Percentiles rank a stretch among this genome's conserved stretches.
phyloP scores from a whole-genome alignment of 2,329 filamentous ascomycete species.

The Fusarium avenaceum region DNA sequence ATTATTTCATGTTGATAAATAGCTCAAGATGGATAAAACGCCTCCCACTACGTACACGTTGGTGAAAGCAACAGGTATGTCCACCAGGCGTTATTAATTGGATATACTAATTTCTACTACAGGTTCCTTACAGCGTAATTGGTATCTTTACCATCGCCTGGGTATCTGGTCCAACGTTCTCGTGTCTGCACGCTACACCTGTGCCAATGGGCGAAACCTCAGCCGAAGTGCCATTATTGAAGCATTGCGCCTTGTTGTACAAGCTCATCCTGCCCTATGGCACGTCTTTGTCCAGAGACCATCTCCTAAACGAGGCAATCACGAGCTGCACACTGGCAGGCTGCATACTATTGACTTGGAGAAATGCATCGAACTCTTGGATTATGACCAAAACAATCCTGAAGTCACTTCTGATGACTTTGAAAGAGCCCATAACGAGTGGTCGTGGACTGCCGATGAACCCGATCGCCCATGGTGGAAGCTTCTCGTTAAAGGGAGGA shows the following conservation, averaged over 20 bases:
- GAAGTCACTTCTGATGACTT: background rate
- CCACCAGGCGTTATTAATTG: rapidly evolving
- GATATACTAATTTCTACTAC: background rate
- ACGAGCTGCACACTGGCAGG: slow-evolving; percentile 15
- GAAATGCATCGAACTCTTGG: slow-evolving; percentile 24
- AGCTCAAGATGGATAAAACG: too few relatives aligned
- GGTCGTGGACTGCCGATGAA: slow-evolving; percentile 27
- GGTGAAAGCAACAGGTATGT: slow-evolving; percentile 1
- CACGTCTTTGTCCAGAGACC: slow-evolving; percentile 5
- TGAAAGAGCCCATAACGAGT: slow-evolving; percentile 36
- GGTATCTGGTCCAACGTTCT: slow-evolving; percentile 39
- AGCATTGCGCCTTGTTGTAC: background rate
- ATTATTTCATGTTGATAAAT: too few relatives aligned
- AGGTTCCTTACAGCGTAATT: slow-evolving; percentile 34
- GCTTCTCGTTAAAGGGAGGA: slow-evolving; percentile 22
- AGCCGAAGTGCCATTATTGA: background rate
- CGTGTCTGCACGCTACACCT: slow-evolving; percentile 32
- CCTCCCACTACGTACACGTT: background rate
- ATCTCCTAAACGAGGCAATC: background rate
- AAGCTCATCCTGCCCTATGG: slow-evolving; percentile 6
- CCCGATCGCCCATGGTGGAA: slow-evolving; percentile 36
- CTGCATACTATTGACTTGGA: slow-evolving; percentile 37
- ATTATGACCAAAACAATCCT: background rate
- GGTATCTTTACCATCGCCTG: slow-evolving; percentile 37
- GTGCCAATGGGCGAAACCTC: background rate